Conservation (phyloP, 768 basidiomycete genomes). For the Lactarius akahatsu region DNA sequence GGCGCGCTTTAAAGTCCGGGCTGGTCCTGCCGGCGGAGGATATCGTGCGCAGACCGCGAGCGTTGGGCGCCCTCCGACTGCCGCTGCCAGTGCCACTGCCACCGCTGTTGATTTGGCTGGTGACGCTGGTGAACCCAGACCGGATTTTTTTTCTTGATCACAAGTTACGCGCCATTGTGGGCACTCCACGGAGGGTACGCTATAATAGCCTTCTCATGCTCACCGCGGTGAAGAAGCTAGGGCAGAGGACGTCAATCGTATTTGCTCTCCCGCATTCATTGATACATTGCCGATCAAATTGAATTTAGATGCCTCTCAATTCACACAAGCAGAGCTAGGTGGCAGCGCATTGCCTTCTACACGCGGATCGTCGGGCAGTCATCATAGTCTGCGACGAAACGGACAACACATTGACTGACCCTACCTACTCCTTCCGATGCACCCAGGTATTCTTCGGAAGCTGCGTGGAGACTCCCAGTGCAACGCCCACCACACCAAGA, state of each 20-base stretch:
- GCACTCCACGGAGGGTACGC: neutral
- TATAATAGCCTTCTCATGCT: neutral
- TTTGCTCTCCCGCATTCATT: too few species aligned
- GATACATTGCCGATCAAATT: too few species aligned
- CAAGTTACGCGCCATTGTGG: neutral
- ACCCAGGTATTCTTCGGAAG: neutral
- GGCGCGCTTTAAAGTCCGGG: conserved; percentile 31
- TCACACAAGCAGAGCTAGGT: neutral
- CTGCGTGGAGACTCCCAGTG: neutral
- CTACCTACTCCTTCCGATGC: neutral
- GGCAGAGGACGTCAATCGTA: too few species aligned
- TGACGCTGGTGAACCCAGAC: conserved; percentile 10
- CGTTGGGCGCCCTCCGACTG: conserved; percentile 23
- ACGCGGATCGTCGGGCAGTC: neutral
- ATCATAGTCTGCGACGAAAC: neutral
- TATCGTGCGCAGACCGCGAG: conserved; percentile 10
- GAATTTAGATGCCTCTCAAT: too few species aligned
- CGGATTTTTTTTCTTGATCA: neutral
- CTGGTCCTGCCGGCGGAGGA: conserved; percentile 23
- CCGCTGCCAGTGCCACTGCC: conserved; percentile 16
- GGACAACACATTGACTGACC: neutral
- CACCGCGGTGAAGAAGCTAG: too few species aligned
- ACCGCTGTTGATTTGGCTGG: conserved; percentile 22
- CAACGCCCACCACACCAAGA: neutral
- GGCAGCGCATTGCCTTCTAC: neutral